Base-by-base conservation (phyloP, 805 yeast genomes). In the Teunomyces funiuensis region DNA sequence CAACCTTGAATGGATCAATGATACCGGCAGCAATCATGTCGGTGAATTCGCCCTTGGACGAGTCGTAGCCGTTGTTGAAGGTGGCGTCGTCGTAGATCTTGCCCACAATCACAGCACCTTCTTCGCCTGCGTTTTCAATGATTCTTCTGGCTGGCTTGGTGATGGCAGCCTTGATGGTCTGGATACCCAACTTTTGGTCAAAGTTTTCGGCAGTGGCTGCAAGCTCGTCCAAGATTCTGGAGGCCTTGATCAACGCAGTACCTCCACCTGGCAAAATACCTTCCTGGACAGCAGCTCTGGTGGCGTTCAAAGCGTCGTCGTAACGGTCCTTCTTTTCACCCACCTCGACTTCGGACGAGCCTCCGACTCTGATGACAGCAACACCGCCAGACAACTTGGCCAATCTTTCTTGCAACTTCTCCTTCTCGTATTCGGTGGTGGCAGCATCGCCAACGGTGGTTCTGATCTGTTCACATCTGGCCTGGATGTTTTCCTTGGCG, bases 201-300 rank as follows among this genome's bases (percentile, higher is more conserved):
- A 93, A 93, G 82, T 93, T 93, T 22, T 49, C 62, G 36, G 73
- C 73, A 26, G 76, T 85, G 48, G 86, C 79, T 66, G 81, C 75
- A 49, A 87, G 82, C 16, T 66, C 73, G 50, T 81, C 88, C 58
- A 93, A 77, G 48, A 82, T 66, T 55, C 80, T 76, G 40, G 95
- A 79, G 39, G 98, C 97, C 79, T 93, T 93, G 60, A 88, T 78
- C 61, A 93, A 78, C 44, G 99, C 99, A 53, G 97, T 88, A 73
- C 99, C 99, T 67, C 99, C 99, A 74, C 99, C 99, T 62, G 99
- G 99, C 53, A 93, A 79, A 63, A 93, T 89, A 73, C 99, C 99
- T 71, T 88, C 96, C 72, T 91, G 91, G 50, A 93, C 96, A 52
- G 99, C 99, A 44, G 99, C 97, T 71, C 98, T 88, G 40, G 98